phyloP scores from a whole-genome alignment of 768 basidiomycete genomes.

The Lactarius sp. region DNA sequence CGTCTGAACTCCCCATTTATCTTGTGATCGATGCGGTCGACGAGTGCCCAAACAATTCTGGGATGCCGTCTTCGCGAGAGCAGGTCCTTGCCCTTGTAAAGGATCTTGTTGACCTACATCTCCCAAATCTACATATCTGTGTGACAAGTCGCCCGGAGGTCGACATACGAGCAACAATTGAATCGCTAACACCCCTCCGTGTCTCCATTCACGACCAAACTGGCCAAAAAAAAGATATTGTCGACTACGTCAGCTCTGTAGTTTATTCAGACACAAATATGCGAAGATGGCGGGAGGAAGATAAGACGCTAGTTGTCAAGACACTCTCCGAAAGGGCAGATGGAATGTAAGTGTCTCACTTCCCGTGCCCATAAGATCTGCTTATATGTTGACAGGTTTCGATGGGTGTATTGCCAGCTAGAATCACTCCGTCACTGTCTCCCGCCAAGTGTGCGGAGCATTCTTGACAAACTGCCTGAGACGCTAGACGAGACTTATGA shows the following conservation, averaged over 20 bases:
- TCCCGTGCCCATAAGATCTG: background rate
- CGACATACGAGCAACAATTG: background rate
- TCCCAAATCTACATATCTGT: background rate
- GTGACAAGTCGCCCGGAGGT: background rate
- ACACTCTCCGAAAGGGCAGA: slow-evolving; percentile 6
- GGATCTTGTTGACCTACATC: background rate
- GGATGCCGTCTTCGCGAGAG: background rate
- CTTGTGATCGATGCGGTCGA: slow-evolving; percentile 7
- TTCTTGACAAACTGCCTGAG: background rate
- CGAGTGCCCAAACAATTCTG: slow-evolving; percentile 1
- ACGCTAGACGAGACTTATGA: slow-evolving; percentile 8
- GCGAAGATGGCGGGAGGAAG: slow-evolving; percentile 14
- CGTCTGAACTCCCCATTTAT: background rate
- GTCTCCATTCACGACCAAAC: slow-evolving; percentile 5
- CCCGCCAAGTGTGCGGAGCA: background rate
- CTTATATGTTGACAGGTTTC: background rate
- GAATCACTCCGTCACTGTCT: slow-evolving; percentile 2
- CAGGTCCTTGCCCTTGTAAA: background rate
- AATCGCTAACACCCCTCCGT: background rate
- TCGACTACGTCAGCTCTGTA: background rate
- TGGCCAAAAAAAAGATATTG: slow-evolving; percentile 6
- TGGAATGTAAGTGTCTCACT: background rate
- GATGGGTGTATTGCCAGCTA: slow-evolving; percentile 5
- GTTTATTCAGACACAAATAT: slow-evolving; percentile 9
- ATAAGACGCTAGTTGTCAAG: slow-evolving; percentile 2